Evolutionary conservation across 2,329 filamentous ascomycete genomes (phyloP).

Genomic region (Epichloe gansuensis): DNA sequence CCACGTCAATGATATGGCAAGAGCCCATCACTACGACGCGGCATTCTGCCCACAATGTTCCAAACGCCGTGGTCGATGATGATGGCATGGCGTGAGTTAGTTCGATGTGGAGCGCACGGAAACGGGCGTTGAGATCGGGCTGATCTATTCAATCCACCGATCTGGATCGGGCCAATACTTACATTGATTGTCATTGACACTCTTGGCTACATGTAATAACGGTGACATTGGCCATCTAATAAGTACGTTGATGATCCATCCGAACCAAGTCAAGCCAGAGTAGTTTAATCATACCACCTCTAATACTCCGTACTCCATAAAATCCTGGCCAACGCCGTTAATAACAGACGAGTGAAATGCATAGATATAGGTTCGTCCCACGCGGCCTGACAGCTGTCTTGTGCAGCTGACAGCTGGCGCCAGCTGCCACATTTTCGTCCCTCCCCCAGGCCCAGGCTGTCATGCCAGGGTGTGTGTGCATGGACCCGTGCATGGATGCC

Average conservation of each 20-base stretch:
- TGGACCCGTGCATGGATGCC: neutral
- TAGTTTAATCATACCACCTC: no score
- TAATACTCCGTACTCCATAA: no score
- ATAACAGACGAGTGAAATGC: no score
- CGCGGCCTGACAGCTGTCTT: neutral
- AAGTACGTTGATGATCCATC: no score
- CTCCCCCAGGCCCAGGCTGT: neutral
- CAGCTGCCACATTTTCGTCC: neutral
- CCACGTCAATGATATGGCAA: neutral
- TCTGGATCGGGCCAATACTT: neutral
- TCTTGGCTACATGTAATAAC: neutral
- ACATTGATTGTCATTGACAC: neutral
- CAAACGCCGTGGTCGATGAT: constrained; percentile 9
- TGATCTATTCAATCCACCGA: neutral
- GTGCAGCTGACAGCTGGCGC: neutral
- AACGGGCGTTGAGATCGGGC: constrained; percentile 18
- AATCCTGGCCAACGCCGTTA: no score
- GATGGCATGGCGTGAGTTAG: constrained; percentile 14
- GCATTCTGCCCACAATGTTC: neutral
- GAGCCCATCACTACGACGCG: neutral
- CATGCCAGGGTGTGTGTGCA: neutral
- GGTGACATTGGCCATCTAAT: neutral
- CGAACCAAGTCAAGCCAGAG: no score
- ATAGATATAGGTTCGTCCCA: neutral
- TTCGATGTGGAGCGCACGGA: constrained; percentile 21